Conservation (phyloP, 306 rosid species). For the Neltuma alba region DNA sequence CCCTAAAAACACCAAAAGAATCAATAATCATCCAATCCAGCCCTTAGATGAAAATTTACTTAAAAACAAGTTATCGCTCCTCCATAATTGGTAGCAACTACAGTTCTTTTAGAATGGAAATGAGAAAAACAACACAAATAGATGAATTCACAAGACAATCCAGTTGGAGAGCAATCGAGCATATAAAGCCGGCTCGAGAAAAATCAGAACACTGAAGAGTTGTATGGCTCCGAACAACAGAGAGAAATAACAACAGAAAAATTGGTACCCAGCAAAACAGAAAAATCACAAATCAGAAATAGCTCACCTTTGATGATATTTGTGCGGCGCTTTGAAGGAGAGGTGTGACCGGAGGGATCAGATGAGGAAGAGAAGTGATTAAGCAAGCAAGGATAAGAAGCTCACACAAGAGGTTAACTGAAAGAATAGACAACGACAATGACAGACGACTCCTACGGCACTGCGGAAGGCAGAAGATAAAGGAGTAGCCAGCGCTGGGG, state of each 20-base stretch:
- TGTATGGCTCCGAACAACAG: too few relatives aligned
- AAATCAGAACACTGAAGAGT: too few relatives aligned
- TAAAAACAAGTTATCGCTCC: background rate
- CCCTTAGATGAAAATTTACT: background rate
- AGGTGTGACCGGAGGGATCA: background rate
- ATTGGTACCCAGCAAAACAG: background rate
- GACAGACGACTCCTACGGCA: too few relatives aligned
- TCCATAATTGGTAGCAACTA: too few relatives aligned
- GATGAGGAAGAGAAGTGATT: background rate
- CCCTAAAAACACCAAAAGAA: background rate
- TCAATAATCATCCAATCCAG: background rate
- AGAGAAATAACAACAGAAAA: background rate
- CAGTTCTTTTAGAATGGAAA: too few relatives aligned
- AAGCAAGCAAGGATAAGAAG: background rate
- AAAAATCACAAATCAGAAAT: background rate
- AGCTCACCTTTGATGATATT: background rate
- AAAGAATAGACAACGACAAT: background rate
- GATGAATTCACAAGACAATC: too few relatives aligned
- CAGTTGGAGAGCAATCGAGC: too few relatives aligned
- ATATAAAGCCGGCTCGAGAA: too few relatives aligned
- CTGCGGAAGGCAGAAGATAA: too few relatives aligned
- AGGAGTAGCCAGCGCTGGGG: too few relatives aligned
- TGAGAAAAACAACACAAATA: too few relatives aligned
- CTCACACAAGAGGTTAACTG: background rate
- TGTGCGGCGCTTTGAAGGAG: background rate